Base-by-base conservation (phyloP, 345 rosid species). In the Sapria himalayana region DNA sequence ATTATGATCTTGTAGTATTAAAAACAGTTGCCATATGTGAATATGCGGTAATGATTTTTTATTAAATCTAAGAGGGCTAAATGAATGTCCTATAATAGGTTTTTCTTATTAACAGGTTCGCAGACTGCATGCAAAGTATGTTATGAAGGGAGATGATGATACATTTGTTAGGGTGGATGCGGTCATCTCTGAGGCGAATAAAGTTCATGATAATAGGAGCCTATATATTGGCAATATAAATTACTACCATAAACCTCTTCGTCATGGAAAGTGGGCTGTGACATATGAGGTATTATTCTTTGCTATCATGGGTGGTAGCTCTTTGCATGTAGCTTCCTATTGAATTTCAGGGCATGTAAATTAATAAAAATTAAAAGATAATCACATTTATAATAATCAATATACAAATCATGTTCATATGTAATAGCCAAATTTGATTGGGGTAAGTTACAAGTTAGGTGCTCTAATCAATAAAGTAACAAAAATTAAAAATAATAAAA, bases 11-110 rank as follows among this genome's bases (percentile, higher is more conserved):
- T 27, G 94, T 81, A 14, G 97, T 86, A 9, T 61, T 86, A 41
- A 86, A 85, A 62, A 85, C 96, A 33, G 81, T 81, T 65, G 93
- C 96, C 32, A 85, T 85, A 38, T 85, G 93, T 33, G 94, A 86
- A 76, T 69, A 76, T 54, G 92, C 92, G 76, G 94, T 86, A 64
- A 60, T 82, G 56, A 25, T 29, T 59, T 37, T 41, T 46, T 24
- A 20, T 43, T 10, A 29, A 25, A 37, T 25, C 41, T 12, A 34
- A 32, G 25, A 13, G n/a, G n/a, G n/a, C n/a, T n/a, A n/a, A 50
- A n/a, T 35, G 16, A 38, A 8, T 22, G 36, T 15, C 24, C 18
- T 25, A 9, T 21, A 3, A 1, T 5, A 43, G 49, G 19, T 15
- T 50, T 48, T 51, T 25, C 49, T 41, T 52, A 34, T 24, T 55